Percentiles rank a stretch among this genome's conserved stretches.
Conservation (phyloP, 2,329 filamentous ascomycete genomes). For the Botryosphaeria dothidea region DNA sequence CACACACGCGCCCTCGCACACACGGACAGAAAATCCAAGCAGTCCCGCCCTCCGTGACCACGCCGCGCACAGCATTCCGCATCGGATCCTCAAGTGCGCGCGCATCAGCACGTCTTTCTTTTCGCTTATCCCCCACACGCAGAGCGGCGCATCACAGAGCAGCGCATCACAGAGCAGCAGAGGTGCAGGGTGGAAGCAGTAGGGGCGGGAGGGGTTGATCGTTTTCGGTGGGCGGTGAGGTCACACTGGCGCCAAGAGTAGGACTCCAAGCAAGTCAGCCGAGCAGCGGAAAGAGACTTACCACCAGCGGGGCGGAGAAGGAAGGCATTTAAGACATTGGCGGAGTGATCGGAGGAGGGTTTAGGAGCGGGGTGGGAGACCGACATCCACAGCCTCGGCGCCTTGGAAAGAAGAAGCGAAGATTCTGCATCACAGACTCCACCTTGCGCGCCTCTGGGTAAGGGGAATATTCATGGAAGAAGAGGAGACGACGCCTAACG, state of each 20-base stretch:
- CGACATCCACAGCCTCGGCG: too few species aligned
- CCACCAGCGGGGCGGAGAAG: not conserved
- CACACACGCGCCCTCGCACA: too few species aligned
- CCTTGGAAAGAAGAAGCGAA: not conserved
- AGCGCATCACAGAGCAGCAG: not conserved
- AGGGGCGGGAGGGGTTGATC: too few species aligned
- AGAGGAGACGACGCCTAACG: not conserved
- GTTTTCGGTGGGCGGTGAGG: not conserved
- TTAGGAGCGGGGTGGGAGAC: conserved; percentile 4
- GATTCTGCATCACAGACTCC: not conserved
- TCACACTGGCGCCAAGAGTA: not conserved
- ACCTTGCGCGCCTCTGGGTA: not conserved
- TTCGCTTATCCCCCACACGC: not conserved
- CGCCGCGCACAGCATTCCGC: not conserved
- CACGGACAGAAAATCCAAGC: not conserved
- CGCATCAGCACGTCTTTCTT: not conserved
- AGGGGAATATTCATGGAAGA: not conserved
- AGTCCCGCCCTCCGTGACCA: not conserved
- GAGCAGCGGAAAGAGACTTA: not conserved
- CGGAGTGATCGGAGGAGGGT: not conserved
- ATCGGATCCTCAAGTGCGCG: not conserved
- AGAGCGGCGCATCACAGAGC: not conserved
- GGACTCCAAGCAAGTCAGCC: too few species aligned
- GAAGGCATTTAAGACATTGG: not conserved
- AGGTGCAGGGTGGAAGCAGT: not conserved